Percentiles rank a stretch among this genome's conserved stretches.
These are phyloP conservation scores for Heliosperma pusillum DNA, from an alignment of 148 eudicot genomes.

Conservation along the genomic window DNA sequence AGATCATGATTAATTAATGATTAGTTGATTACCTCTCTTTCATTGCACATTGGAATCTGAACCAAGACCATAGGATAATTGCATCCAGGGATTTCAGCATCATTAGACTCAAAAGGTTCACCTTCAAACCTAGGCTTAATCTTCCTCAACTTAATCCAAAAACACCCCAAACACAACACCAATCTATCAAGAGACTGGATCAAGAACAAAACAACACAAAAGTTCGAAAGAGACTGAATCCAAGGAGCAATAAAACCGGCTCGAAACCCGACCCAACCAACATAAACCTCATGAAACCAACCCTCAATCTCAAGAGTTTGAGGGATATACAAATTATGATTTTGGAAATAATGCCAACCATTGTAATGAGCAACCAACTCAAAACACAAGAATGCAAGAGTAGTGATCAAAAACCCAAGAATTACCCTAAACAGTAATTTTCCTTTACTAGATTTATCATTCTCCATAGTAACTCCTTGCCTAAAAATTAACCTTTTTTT, in stretches of 20 bases:
- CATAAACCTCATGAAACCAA: constrained; percentile 38
- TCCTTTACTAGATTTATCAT: constrained; percentile 39
- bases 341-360: constrained; percentile 48
- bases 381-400: constrained; percentile 42
- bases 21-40: constrained; percentile 45
- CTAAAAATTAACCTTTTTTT: constrained; percentile 41
- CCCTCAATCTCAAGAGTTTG: constrained; percentile 39
- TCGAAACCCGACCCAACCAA: constrained; percentile 43
- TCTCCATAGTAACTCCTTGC: constrained; percentile 44
- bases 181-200: constrained; percentile 50
- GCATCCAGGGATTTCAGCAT: constrained; percentile 38
- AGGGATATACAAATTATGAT: constrained; percentile 33
- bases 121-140: constrained; percentile 42
- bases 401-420: constrained; percentile 40
- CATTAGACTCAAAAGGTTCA: constrained; percentile 31
- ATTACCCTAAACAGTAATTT: constrained; percentile 39
- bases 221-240: constrained; percentile 36
- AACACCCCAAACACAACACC: constrained; percentile 51
- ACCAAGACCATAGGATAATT: constrained; percentile 57
- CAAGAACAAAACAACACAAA: constrained; percentile 52
- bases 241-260: constrained; percentile 43
- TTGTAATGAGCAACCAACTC: constrained; percentile 50
- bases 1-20: too few relatives aligned
- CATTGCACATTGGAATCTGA: constrained; percentile 63
- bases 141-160: constrained; percentile 51